Evolutionary conservation across 257 asterid species (phyloP), one percentile per base, ranked within the genome.

Genomic region (Forsythia suspensa): DNA sequence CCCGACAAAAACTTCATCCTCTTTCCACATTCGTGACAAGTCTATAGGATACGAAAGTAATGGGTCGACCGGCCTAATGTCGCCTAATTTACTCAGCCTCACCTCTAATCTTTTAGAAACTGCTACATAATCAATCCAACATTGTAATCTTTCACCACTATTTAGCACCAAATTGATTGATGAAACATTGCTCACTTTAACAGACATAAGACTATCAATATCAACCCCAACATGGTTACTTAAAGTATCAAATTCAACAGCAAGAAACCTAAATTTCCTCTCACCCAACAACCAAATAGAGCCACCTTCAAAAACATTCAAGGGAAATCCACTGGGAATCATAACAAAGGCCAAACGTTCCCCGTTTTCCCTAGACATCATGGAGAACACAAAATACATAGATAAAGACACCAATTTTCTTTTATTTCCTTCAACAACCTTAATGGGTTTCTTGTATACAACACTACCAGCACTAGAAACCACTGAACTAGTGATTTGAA

Each of bases 81-180:
- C 83, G 68, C 92, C 96, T 3, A 82, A 75, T 69, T 85, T 86
- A 68, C 67, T 86, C 81, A 94, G 59, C 73, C 98, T 89, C 42
- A 94, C 90, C 82, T 94, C 98, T 1, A 96, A 81, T 76, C 90
- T 79, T 77, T 87, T 86, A 24, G 92, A 82, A 74, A 86, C 87
- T 36, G 97, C 94, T 82, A 92, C 97, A 41, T 94, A 94, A 83
- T 92, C 97, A 81, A 96, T 86, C 99, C 99, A 96, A 67, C 95
- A 72, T 77, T 90, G 96, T 65, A 96, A 72, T 77, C 89, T 96
- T 48, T 84, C 86, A 15, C 97, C 97, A 81, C 92, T 83, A 72
- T 81, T 88, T 2, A 93, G 80, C 76, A 68, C 79, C 90, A 92
- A 79, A 13, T 86, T 76, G 39, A 86, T 15, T 36, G 93, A 83